Base-by-base conservation (phyloP, 2,329 filamentous ascomycete genomes). In the Beauveria sp. region DNA sequence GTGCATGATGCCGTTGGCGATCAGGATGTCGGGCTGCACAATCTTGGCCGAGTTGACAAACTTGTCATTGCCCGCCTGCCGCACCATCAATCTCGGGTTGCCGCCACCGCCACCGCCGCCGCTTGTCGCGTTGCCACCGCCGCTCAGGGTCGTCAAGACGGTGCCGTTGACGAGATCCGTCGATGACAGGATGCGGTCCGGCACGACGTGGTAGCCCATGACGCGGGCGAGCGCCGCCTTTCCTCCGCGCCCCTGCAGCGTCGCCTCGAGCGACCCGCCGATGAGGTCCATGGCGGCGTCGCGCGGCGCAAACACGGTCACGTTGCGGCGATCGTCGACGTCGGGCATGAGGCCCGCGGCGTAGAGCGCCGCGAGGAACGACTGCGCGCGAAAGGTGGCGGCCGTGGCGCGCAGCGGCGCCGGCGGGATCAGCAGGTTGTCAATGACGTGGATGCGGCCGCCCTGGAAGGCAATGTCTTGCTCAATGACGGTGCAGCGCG, bases 271-370 rank as follows among this genome's bases (percentile, higher is more conserved):
- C 28, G 79, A 74, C 55, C 78, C 82, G 61, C 80, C 83, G 49
- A 88, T 82, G 28, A 75, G 71, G 40, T 79, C 75, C 74, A 89
- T 85, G 14, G 85, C 85, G 2, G 74, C 74, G 69, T 88, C 85
- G 68, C 75, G 79, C 1, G 87, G 86, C 0, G 81, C 85, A 65
- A 90, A 89, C 64, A 89, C 77, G 60, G 87, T 89, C 45, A 89
- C 65, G 67, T 72, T 71, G 45, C 72, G 68, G 8, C 73, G 69
- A 14, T 71, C 68, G 63, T 80, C 75, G 55, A 86, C 68, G 20
- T 75, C 71, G 3, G 72, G 72, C 69, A 76, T 71, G 20, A 75
- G 62, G 1, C 68, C 61, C 9, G 68, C 65, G 18, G 69, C 68
- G 61, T 74, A 73, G 7, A 75, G 67, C 8, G 63, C 69, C 14